These are phyloP conservation scores for Austroboletus niveus DNA, from an alignment of 1,284 basidiomycete species.

Conservation along the genomic window DNA sequence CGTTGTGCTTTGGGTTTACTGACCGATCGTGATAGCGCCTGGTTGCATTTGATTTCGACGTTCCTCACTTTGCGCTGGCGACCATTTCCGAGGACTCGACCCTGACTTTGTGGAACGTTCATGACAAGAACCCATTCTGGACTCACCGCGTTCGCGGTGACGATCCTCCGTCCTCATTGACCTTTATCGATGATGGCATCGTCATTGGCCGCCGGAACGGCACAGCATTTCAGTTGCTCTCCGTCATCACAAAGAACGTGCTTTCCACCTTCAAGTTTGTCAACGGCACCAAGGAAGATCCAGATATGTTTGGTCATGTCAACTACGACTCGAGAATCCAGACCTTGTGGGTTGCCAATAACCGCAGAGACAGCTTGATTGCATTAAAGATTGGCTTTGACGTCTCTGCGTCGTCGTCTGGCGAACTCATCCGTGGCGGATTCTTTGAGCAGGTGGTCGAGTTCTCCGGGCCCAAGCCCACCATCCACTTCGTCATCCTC, in stretches of 20 bases:
- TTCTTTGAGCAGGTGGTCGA: constrained; percentile 78
- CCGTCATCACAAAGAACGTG: constrained; percentile 64
- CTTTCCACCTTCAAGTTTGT: constrained; percentile 78
- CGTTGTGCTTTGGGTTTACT: neutral
- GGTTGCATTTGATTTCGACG: constrained; percentile 79
- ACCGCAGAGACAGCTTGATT: constrained; percentile 76
- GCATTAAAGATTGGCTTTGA: constrained; percentile 74
- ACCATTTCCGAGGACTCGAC: constrained; percentile 79
- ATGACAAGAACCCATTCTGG: constrained; percentile 70
- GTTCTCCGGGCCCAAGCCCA: constrained; percentile 77
- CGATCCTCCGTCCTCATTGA: constrained; percentile 73
- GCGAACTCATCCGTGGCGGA: constrained; percentile 58
- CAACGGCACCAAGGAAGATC: constrained; percentile 63
- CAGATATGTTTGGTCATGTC: constrained; percentile 81
- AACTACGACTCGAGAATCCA: constrained; percentile 79
- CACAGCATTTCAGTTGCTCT: constrained; percentile 74
- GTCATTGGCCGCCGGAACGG: constrained; percentile 78
- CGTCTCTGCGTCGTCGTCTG: constrained; percentile 46
- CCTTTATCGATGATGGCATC: constrained; percentile 76
- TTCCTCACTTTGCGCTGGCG: constrained; percentile 67
- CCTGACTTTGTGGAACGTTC: constrained; percentile 74
- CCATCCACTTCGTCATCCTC: constrained; percentile 82
- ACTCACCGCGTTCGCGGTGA: constrained; percentile 72
- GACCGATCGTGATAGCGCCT: constrained; percentile 50
- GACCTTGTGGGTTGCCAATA: constrained; percentile 82